These are phyloP conservation scores for Terfezia claveryi DNA, from an alignment of 495 filamentous ascomycete genomes.

Conservation along the genomic window DNA sequence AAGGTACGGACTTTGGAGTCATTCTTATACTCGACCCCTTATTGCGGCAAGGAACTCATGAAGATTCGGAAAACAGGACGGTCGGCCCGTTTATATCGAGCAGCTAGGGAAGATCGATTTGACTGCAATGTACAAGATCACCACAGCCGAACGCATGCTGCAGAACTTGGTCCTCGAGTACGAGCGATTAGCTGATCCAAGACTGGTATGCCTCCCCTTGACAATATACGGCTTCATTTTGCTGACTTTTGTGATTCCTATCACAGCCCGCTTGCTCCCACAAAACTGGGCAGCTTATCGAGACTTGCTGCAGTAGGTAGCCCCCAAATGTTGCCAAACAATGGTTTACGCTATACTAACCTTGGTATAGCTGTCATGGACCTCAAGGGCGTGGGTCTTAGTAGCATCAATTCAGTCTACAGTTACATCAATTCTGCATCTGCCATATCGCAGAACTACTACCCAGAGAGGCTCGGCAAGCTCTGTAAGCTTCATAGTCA, in stretches of 20 bases:
- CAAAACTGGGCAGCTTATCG: constrained; percentile 68
- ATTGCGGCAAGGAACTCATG: neutral
- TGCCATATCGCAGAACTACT: constrained; percentile 77
- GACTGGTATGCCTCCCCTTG: constrained; percentile 25
- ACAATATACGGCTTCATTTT: no score
- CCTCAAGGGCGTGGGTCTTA: constrained; percentile 74
- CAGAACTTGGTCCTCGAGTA: constrained; percentile 91
- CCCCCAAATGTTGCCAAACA: neutral
- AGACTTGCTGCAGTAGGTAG: constrained; percentile 63
- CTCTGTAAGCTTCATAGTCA: neutral
- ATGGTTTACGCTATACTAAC: neutral
- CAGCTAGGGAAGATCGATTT: constrained; percentile 87
- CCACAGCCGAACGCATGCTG: constrained; percentile 77
- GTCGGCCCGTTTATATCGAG: constrained; percentile 91
- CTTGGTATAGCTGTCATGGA: constrained; percentile 51
- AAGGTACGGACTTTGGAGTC: constrained; percentile 35
- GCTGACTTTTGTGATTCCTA: no score
- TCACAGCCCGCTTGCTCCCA: constrained; percentile 64
- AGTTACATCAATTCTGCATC: constrained; percentile 45
- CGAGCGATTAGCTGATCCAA: constrained; percentile 81
- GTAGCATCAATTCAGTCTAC: constrained; percentile 55
- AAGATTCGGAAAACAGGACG: constrained; percentile 38
- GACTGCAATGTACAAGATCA: constrained; percentile 75
- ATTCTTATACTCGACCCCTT: neutral
- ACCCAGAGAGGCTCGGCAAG: constrained; percentile 62